Evolutionary conservation across 257 asterid species (phyloP), one percentile per base, ranked within the genome.

Genomic region (Plantago elongata): DNA sequence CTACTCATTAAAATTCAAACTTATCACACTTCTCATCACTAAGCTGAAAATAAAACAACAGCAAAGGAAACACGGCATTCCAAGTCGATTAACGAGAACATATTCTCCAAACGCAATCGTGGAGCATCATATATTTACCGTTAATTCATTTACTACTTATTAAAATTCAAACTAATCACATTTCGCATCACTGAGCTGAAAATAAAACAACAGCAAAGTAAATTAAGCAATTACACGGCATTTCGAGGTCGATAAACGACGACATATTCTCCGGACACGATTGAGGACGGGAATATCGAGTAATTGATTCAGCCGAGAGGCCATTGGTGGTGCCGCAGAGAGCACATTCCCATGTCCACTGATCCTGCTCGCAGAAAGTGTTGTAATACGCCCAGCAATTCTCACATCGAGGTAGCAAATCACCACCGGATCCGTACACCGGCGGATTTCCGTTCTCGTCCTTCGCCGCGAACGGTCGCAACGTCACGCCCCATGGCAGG

Each of bases 381-480:
- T 89, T 92, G 72, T 86, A 92, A 74, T 92, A 89, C 1, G 85
- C 95, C 95, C 95, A 92, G 67, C 99, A 92, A 72, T 92, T 89
- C 86, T 92, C 99, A 73, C 99, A 92, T 55, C 99, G 79, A 10
- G 97, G 95, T 66, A 92, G 54, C 61, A 76, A 52, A 62, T 89
- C 79, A 14, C 97, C 97, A 65, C 82, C 93, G 63, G 95, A 84
- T 75, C 99, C 99, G 84, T 78, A 92, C 74, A 75, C 86, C 72
- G 97, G 96, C 38, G 95, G 82, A 59, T 73, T 69, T 13, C 81
- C 89, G 68, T 79, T 84, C 83, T 93, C 99, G 70, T 93, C 99
- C 83, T 65, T 82, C n/a, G 84, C 71, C 13, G 95, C 85, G 70
- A 89, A 93, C 44, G 97, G 99, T 67, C 89, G 75, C 67, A 89